Percentiles rank a stretch among this genome's conserved stretches.
phyloP scores from a whole-genome alignment of 768 basidiomycete species.

The Mycena rebaudengoi region DNA sequence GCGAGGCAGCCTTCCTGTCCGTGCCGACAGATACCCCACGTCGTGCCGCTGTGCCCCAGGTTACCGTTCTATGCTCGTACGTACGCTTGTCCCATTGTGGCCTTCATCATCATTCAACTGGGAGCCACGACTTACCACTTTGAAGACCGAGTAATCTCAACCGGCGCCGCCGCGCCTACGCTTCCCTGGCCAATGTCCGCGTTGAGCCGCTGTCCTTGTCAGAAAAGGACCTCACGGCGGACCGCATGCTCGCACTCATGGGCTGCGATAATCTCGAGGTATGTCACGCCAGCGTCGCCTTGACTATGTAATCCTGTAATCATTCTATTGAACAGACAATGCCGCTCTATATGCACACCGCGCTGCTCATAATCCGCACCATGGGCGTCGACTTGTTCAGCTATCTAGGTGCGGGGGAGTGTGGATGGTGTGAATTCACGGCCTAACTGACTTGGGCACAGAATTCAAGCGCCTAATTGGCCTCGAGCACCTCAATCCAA shows the following conservation, averaged over 20 bases:
- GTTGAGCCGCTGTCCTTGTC: slow-evolving; percentile 53
- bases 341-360: slow-evolving; percentile 24
- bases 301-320: not conserved
- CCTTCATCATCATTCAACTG: no score
- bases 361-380: slow-evolving; percentile 5
- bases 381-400: not conserved
- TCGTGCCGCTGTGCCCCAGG: not conserved
- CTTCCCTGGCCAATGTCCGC: slow-evolving; percentile 31
- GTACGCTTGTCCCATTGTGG: no score
- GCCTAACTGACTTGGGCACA: not conserved
- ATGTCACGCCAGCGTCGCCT: not conserved
- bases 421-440: slow-evolving; percentile 41
- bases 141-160: slow-evolving; percentile 15
- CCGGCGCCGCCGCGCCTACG: slow-evolving; percentile 9
- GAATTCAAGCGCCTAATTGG: slow-evolving; percentile 49
- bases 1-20: slow-evolving; percentile 16
- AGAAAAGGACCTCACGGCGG: slow-evolving; percentile 56
- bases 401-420: slow-evolving; percentile 7
- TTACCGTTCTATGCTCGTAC: no score
- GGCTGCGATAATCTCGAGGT: slow-evolving; percentile 36
- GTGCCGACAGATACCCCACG: not conserved
- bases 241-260: slow-evolving; percentile 63
- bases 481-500: slow-evolving; percentile 46
- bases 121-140: not conserved
- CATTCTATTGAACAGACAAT: slow-evolving; percentile 3